Evolutionary conservation across 495 filamentous ascomycete species (phyloP).

Genomic region (Neohortaea acidophila): DNA sequence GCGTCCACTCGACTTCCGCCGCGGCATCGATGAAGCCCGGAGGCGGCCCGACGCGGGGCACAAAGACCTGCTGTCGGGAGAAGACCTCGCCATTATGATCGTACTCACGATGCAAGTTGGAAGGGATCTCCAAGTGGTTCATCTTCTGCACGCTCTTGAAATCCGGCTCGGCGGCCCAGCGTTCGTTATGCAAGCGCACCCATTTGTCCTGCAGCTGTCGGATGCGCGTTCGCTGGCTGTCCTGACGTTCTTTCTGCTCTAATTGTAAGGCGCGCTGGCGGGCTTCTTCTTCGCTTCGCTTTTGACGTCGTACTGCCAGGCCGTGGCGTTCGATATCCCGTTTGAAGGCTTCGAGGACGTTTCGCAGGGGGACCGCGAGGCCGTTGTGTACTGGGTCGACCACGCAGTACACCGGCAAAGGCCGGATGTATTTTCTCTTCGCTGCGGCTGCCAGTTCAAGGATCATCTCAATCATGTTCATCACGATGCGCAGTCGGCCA

Average conservation of each 20-base stretch:
- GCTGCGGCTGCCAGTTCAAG: constrained; percentile 5
- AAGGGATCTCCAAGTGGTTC: constrained; percentile 5
- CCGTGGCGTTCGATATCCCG: not conserved
- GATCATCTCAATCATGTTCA: constrained; percentile 4
- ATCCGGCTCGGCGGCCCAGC: constrained; percentile 9
- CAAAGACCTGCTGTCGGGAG: constrained; percentile 21
- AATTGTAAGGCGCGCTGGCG: not conserved
- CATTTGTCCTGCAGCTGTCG: constrained; percentile 3
- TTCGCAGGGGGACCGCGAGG: constrained; percentile 9
- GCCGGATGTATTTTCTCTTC: constrained; percentile 2
- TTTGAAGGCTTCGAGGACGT: constrained; percentile 4
- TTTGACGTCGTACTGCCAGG: not conserved
- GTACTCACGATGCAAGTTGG: not conserved
- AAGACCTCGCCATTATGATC: constrained; percentile 16
- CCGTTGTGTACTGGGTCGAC: constrained; percentile 9
- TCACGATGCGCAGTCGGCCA: constrained; percentile 2
- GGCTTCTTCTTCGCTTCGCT: not conserved
- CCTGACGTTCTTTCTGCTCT: constrained; percentile 4
- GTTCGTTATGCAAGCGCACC: constrained; percentile 9
- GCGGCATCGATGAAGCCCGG: constrained; percentile 6
- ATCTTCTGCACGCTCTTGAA: not conserved
- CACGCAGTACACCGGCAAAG: constrained; percentile 1
- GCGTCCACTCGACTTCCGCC: constrained; percentile 10
- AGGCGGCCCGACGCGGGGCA: constrained; percentile 11
- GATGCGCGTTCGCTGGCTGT: not conserved